These are phyloP conservation scores for Micromonas pusilla DNA, from an alignment of 139 green algal species.

Conservation along the genomic window DNA sequence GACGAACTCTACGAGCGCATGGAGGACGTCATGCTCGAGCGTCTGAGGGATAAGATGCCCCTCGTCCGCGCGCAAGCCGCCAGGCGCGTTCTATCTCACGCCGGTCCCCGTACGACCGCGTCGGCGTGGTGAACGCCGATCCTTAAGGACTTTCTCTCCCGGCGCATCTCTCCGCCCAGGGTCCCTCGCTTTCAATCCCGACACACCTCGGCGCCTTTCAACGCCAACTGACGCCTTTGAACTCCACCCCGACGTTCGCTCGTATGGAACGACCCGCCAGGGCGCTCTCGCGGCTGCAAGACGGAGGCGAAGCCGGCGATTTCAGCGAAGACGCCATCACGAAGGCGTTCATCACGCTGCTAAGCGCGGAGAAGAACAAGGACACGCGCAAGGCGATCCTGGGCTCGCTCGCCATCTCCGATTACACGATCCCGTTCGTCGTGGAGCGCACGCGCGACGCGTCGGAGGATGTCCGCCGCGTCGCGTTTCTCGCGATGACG, in stretches of 20 bases:
- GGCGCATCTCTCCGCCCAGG: too few species aligned
- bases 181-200: too few species aligned
- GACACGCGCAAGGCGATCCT: conserved; percentile 58
- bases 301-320: conserved; percentile 37
- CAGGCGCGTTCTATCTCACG: too few species aligned
- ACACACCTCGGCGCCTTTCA: too few species aligned
- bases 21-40: conserved; percentile 41
- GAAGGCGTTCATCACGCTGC: conserved; percentile 38
- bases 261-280: too few species aligned
- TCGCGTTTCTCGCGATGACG: conserved; percentile 45
- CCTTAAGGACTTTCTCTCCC: too few species aligned
- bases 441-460: conserved; percentile 52
- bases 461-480: conserved; percentile 46
- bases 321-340: conserved; percentile 47
- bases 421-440: conserved; percentile 36
- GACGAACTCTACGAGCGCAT: conserved; percentile 47
- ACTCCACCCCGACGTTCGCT: too few species aligned
- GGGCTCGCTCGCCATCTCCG: conserved; percentile 40
- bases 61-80: conserved; percentile 49
- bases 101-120: too few species aligned
- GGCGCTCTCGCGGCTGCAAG: conserved; percentile 47
- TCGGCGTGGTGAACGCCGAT: too few species aligned
- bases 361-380: conserved; percentile 54
- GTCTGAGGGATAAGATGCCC: conserved; percentile 51
- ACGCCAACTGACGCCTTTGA: too few species aligned